Evolutionary conservation across 805 yeast genomes (phyloP).

Genomic region (Metschnikowia borealis): DNA sequence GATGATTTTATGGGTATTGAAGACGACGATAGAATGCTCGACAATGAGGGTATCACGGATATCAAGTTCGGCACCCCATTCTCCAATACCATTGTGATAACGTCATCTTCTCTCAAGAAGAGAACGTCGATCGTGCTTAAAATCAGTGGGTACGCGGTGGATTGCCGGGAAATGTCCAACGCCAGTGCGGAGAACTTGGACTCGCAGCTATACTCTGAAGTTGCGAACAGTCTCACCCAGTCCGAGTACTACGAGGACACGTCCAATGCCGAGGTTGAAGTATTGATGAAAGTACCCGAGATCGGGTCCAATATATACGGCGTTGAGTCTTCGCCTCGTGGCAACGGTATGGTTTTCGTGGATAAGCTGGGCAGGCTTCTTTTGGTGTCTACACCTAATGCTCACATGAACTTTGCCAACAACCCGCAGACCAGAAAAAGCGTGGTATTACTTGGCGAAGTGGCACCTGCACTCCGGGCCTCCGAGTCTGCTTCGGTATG

Average conservation of each 20-base stretch:
- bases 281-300: conserved; percentile 60
- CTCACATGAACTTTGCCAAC: conserved; percentile 14
- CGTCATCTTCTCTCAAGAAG: conserved; percentile 35
- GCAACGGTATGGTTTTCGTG: conserved; percentile 78
- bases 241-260: conserved; percentile 10
- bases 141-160: conserved; percentile 47
- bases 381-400: conserved; percentile 58
- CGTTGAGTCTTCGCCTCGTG: conserved; percentile 75
- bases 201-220: conserved; percentile 2
- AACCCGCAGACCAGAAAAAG: conserved; percentile 35
- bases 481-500: conserved; percentile 74
- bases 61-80: conserved; percentile 47
- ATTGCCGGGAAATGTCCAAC: conserved; percentile 15
- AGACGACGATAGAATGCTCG: conserved; percentile 42
- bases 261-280: conserved; percentile 27
- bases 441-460: conserved; percentile 70
- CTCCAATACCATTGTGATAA: conserved; percentile 35
- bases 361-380: conserved; percentile 76
- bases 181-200: not conserved
- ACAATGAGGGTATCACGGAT: conserved; percentile 87
- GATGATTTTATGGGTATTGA: conserved; percentile 10
- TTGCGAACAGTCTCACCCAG: not conserved
- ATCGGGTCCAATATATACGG: conserved; percentile 76
- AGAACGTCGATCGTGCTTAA: conserved; percentile 31
- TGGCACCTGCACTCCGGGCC: conserved; percentile 65